Conservation (phyloP, 2,329 filamentous ascomycete genomes). For the Lecanicillium sp. region DNA sequence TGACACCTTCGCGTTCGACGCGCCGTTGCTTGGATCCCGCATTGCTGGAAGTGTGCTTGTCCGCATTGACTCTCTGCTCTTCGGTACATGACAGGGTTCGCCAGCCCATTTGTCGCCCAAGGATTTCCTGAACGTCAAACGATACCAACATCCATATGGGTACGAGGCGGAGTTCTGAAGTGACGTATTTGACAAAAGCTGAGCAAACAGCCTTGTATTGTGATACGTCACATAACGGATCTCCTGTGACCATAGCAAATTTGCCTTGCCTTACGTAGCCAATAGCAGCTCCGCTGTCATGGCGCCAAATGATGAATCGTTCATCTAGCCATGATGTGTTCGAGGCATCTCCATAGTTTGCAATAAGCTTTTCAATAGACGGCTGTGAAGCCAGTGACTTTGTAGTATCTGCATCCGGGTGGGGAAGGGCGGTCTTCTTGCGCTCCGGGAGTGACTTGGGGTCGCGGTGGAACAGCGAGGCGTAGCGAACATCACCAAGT, state of each 20-base stretch:
- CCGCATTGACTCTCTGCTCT: constrained; percentile 79
- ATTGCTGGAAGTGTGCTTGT: constrained; percentile 52
- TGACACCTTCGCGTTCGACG: constrained; percentile 76
- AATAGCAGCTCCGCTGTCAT: constrained; percentile 75
- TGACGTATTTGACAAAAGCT: constrained; percentile 68
- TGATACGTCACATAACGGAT: constrained; percentile 73
- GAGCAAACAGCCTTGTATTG: constrained; percentile 70
- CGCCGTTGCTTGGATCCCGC: constrained; percentile 70
- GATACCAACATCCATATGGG: constrained; percentile 89
- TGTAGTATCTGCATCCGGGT: constrained; percentile 77
- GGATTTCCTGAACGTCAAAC: constrained; percentile 66
- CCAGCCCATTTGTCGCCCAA: constrained; percentile 77
- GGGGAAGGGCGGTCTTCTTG: constrained; percentile 57
- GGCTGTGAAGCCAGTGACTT: constrained; percentile 51
- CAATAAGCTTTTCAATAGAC: constrained; percentile 77
- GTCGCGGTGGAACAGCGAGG: constrained; percentile 80
- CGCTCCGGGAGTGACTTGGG: constrained; percentile 75
- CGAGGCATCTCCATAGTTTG: constrained; percentile 90
- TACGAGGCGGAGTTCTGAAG: constrained; percentile 60
- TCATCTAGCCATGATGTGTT: constrained; percentile 93
- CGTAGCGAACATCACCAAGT: constrained; percentile 82
- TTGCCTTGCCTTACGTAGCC: constrained; percentile 72
- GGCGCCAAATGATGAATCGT: constrained; percentile 81
- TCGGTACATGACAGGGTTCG: constrained; percentile 81
- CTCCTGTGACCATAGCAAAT: constrained; percentile 77